Conservation (phyloP, 2,329 filamentous ascomycete genomes). For the Bipolaris bicolor region DNA sequence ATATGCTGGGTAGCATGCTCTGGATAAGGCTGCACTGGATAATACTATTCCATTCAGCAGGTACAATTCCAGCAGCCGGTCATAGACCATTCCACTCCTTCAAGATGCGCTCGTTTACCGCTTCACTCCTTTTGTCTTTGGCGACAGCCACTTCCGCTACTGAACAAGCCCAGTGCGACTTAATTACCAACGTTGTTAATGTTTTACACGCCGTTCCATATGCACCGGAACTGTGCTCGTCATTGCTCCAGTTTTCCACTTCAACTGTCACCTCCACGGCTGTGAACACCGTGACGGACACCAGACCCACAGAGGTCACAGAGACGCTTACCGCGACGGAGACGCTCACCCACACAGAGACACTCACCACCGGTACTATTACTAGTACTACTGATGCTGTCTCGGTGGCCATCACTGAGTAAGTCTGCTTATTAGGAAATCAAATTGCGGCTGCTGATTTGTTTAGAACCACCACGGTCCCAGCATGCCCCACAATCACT, state of each 20-base stretch:
- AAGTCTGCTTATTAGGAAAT: not conserved
- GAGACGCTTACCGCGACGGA: not conserved
- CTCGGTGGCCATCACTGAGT: not conserved
- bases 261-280: not conserved
- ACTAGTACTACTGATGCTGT: not conserved
- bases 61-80: not conserved
- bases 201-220: not conserved
- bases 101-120: not conserved
- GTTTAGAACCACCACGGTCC: not conserved
- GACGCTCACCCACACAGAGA: not conserved
- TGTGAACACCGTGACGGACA: not conserved
- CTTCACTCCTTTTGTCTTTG: constrained; percentile 4
- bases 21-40: not conserved
- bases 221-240: not conserved
- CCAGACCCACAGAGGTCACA: not conserved
- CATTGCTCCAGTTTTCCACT: not conserved
- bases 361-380: not conserved
- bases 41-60: not conserved
- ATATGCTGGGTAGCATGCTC: not conserved
- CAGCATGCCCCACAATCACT: not conserved
- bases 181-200: not conserved
- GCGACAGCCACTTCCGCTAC: not conserved
- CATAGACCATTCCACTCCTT: not conserved
- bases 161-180: not conserved
- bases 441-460: not conserved